Evolutionary conservation across 139 green algal species (phyloP), one percentile per base, ranked within the genome.

Genomic region (Chlorella vulgaris): DNA sequence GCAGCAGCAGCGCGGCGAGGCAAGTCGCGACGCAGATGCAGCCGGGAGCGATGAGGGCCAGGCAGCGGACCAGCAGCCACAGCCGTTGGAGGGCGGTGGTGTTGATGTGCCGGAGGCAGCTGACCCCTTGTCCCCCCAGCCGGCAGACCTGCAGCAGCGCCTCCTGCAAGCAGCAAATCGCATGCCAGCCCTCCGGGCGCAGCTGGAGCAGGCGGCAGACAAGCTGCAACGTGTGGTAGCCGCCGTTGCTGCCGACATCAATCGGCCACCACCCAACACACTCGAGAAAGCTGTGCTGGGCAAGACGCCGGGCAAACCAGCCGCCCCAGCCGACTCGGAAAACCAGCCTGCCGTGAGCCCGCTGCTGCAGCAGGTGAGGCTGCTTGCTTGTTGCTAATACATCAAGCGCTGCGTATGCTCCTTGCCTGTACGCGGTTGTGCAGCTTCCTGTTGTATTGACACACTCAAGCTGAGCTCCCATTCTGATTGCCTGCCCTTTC

Each of bases 191-290:
- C 76, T 87, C 22, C 63, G 76, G 15, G 84, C 84, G 22, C 77
- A 62, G 24, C 63, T 88, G 33, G 84, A 88, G 77, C 40, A 81
- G 31, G 71, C 70, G 0, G 58, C 69, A 2, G 40, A 58, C 53
- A 69, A 70, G 24, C 61, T 88, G 70, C 63, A 83, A 43, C 81
- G 62, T 22, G 47, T 85, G 50, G n/a, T 78, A 40, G 36, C 53
- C 6, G 71, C 61, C 6, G 68, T 74, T 26, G 36, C n/a, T 22
- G 60, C 69, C 10, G 60, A 78, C 51, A 39, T 74, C 15, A 69
- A 82, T 29, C 53, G 81, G 21, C 67, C 76, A 26, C 74, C 83
- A 19, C 83, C 83, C 19, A 82, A 82, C 73, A 87, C 83, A 3
- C 78, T 85, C 26, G 81, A 85, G 65, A 74, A 71, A 38, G 74